phyloP scores from a whole-genome alignment of 495 filamentous ascomycete species.

The Penicillium parvum region DNA sequence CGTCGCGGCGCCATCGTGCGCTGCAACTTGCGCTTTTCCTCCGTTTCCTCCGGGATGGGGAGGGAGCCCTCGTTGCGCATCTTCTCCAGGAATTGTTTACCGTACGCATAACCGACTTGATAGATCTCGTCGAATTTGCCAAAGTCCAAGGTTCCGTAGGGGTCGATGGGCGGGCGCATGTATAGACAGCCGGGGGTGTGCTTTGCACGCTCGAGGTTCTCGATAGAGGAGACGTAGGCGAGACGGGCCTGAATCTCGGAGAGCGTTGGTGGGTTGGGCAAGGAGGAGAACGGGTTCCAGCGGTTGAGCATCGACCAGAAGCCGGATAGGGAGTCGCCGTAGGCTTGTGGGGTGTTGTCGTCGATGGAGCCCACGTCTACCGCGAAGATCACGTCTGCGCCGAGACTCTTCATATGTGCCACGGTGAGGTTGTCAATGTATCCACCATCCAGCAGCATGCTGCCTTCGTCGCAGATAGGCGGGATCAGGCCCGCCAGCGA shows the following conservation, averaged over 20 bases:
- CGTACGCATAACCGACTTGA: constrained; percentile 78
- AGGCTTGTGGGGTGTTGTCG: constrained; percentile 83
- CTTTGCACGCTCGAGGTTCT: constrained; percentile 92
- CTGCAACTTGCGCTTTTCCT: constrained; percentile 82
- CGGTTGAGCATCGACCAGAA: constrained; percentile 90
- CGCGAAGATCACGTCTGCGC: constrained; percentile 90
- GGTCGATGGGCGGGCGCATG: constrained; percentile 91
- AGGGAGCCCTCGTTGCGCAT: constrained; percentile 73
- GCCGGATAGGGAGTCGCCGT: constrained; percentile 91
- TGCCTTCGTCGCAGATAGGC: constrained; percentile 92
- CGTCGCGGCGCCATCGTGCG: constrained; percentile 91
- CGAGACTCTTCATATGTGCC: constrained; percentile 91
- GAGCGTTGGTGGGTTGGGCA: constrained; percentile 87
- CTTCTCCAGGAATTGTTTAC: constrained; percentile 68
- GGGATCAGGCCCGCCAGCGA: constrained; percentile 88
- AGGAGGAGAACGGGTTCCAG: constrained; percentile 90
- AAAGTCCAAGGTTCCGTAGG: constrained; percentile 93
- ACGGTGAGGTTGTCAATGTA: constrained; percentile 98
- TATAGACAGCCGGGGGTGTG: constrained; percentile 81
- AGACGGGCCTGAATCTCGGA: constrained; percentile 93
- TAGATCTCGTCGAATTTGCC: constrained; percentile 97
- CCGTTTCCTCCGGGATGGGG: constrained; percentile 61
- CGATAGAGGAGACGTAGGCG: constrained; percentile 89
- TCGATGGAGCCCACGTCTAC: constrained; percentile 90
- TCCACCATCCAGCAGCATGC: constrained; percentile 92